phyloP scores from a whole-genome alignment of 306 rosid genomes.

The Quercus gilva region DNA sequence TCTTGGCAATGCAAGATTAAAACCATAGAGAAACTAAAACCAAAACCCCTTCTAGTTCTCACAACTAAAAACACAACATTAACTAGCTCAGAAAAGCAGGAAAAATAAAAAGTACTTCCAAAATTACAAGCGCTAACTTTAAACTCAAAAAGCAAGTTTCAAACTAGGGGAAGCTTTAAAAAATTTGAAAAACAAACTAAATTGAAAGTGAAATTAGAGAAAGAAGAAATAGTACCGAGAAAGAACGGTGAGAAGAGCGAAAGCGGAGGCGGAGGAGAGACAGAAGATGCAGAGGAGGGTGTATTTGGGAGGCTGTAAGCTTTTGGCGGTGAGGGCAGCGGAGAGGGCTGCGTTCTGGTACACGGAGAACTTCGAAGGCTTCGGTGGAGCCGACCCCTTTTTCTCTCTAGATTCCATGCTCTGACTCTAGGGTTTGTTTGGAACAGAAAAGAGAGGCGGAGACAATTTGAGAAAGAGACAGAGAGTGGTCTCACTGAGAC shows the following conservation, averaged over 20 bases:
- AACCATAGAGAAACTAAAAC: neutral
- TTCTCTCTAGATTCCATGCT: slow-evolving; percentile 47
- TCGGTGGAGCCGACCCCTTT: slow-evolving; percentile 40
- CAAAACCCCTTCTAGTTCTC: neutral
- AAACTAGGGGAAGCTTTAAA: neutral
- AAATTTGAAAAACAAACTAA: neutral
- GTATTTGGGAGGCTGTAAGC: slow-evolving; percentile 69
- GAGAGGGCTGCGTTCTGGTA: slow-evolving; percentile 78
- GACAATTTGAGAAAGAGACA: neutral
- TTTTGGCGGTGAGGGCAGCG: slow-evolving; percentile 72
- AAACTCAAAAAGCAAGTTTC: neutral
- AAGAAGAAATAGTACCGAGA: slow-evolving; percentile 48
- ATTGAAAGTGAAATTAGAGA: neutral
- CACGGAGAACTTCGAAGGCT: slow-evolving; percentile 65
- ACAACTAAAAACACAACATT: neutral
- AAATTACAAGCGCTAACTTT: too few species aligned
- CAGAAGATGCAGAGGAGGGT: slow-evolving; percentile 51
- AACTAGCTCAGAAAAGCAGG: neutral
- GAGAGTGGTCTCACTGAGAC: too few species aligned
- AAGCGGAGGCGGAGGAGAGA: slow-evolving; percentile 63
- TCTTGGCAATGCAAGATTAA: neutral
- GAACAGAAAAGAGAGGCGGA: neutral
- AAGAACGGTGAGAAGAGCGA: slow-evolving; percentile 52
- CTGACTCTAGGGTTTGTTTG: neutral
- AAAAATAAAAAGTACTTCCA: neutral